Evolutionary conservation across 208 protist genomes (phyloP), one percentile per base, ranked within the genome.

Genomic region (Acanthamoeba royreba): DNA sequence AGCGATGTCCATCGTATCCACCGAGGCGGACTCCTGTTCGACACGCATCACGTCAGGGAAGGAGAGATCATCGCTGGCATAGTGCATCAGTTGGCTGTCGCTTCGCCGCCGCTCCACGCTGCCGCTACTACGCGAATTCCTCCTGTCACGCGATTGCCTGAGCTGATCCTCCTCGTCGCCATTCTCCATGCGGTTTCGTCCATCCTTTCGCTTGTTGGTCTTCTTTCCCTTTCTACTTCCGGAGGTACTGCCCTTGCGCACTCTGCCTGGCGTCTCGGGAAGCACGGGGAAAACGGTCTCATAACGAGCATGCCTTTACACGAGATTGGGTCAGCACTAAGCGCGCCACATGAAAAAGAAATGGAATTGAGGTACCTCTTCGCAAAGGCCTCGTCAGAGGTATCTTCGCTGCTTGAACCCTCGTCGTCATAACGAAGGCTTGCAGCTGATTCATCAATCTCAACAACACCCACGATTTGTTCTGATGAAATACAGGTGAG

Each of bases 381-480:
- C 33, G 11, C 40, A 42, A 87, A 87, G 25, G 79, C 79, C 47
- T 87, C 79, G 79, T 87, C 79, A 3, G 79, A 87, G 13, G 79
- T 87, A 28, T 87, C 79, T 28, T 87, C 79, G 79, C 79, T 87
- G 47, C 79, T 87, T 17, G 46, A 61, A 22, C 47, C 79, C 35
- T 87, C 79, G 33, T 87, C 79, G 47, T n/a, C 40, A 40, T 22
- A 40, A 40, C 38, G 19, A 7, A 5, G 46, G 66, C 0, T 33
- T 45, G 17, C 35, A n/a, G 38, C 17, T 61, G 17, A 25, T 61
- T 17, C 38, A 35, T 79, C 46, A 38, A 87, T 9, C 79, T 61
- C 42, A n/a, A 87, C 46, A n/a, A 87, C 46, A 38, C 47, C 46
- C 15, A 38, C 42, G 28, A 87, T 38, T 87, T 87, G 11, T 8